Evolutionary conservation across 352 stramenopile genomes (phyloP), one percentile per base, ranked within the genome.

Genomic region (Phytophthora chlamydospora): DNA sequence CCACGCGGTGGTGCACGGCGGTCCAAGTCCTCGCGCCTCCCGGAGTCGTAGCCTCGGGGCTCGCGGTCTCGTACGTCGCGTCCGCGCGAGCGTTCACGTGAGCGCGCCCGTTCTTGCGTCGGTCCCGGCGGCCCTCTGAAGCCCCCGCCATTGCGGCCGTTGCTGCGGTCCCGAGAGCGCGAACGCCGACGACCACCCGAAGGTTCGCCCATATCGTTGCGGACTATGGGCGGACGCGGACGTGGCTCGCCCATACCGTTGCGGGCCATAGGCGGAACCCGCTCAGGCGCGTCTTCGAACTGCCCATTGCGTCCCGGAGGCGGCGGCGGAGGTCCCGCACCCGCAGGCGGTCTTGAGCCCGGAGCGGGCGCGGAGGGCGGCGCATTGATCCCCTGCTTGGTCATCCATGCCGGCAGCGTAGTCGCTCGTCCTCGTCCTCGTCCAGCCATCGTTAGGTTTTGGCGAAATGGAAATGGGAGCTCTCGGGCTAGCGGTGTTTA

Each of bases 331-430:
- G 47, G 51, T 0, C 46, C 56, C 1, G 38, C 34, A 8, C 35
- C 43, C 8, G 49, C 42, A 21, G 53, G 52, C 8, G 66, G 47
- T 2, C 48, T 46, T 11, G 42, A 41, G 4, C 43, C 35, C 16
- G 45, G 16, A n/a, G 58, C 14, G 54, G 63, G 47, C 48, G 49
- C 11, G 53, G 29, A 21, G 60, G 66, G 55, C 6, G 66, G 44
- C 31, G 48, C 47, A 11, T 59, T 54, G 6, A 59, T 36, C 24
- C 72, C 71, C 31, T 58, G 39, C 68, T 93, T 91, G 53, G 83
- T 95, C 87, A 95, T 95, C 87, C 87, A 95, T 31, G 87, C 87
- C 6, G 87, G 87, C 43, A 95, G 63, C 68, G 87, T 95, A 17
- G 71, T 81, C 12, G 75, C 62, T 32, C 83, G 80, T 46, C 87